phyloP scores from a whole-genome alignment of 495 filamentous ascomycete genomes.

The Penicillium ochrochloron region DNA sequence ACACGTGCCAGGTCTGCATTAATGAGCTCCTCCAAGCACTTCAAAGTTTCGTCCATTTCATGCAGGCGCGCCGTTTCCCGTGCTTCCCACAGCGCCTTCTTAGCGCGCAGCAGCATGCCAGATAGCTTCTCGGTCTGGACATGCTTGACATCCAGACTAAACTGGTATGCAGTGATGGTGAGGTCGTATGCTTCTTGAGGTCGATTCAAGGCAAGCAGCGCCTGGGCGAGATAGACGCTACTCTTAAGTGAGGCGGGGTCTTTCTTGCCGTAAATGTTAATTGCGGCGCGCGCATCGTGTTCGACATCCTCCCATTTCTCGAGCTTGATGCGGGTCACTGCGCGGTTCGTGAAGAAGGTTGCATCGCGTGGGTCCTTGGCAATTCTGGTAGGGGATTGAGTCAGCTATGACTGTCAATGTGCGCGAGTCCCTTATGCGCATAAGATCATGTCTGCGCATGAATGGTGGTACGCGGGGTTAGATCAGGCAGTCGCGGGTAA shows the following conservation, averaged over 20 bases:
- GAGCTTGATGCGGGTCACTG: slow-evolving; percentile 80
- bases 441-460: background rate
- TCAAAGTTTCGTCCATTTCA: slow-evolving; percentile 52
- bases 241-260: slow-evolving; percentile 71
- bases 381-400: slow-evolving; percentile 36
- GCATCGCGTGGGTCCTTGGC: slow-evolving; percentile 52
- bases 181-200: slow-evolving; percentile 75
- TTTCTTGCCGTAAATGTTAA: slow-evolving; percentile 62
- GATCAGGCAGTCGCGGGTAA: background rate
- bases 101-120: slow-evolving; percentile 70
- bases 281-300: slow-evolving; percentile 74
- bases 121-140: slow-evolving; percentile 69
- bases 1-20: slow-evolving; percentile 59
- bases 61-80: slow-evolving; percentile 54
- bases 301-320: slow-evolving; percentile 73
- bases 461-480: background rate
- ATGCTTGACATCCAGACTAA: slow-evolving; percentile 64
- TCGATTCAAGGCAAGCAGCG: slow-evolving; percentile 73
- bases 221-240: slow-evolving; percentile 81
- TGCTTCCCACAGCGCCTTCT: slow-evolving; percentile 65
- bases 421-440: background rate
- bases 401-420: background rate
- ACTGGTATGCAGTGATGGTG: slow-evolving; percentile 72
- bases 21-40: slow-evolving; percentile 53
- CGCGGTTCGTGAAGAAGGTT: slow-evolving; percentile 79